Evolutionary conservation across 2,329 filamentous ascomycete species (phyloP).

Genomic region (Colletotrichum destructivum): DNA sequence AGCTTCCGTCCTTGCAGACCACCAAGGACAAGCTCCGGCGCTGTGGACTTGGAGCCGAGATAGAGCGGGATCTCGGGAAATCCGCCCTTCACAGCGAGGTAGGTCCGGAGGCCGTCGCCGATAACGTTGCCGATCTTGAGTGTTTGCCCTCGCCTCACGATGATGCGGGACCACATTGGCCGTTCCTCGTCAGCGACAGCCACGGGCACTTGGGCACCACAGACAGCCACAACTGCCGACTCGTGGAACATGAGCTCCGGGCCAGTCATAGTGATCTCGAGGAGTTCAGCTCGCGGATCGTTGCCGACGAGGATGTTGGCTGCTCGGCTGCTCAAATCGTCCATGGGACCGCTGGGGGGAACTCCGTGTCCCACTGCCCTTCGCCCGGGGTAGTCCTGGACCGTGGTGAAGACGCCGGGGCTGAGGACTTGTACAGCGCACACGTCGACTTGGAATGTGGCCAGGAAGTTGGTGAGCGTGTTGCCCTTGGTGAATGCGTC

Average conservation of each 20-base stretch:
- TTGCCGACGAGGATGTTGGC: conserved; percentile 75
- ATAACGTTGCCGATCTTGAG: conserved; percentile 60
- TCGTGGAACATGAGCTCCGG: conserved; percentile 9
- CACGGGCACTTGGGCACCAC: background rate
- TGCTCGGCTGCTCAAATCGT: conserved; percentile 69
- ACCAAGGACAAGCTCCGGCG: conserved; percentile 70
- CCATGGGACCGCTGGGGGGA: conserved; percentile 74
- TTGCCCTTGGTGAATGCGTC: conserved; percentile 6
- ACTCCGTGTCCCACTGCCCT: conserved; percentile 71
- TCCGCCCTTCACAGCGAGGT: conserved; percentile 67
- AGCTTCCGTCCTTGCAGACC: conserved; percentile 72
- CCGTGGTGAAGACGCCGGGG: conserved; percentile 47
- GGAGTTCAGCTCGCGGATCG: conserved; percentile 61
- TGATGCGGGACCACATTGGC: conserved; percentile 17
- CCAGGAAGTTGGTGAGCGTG: conserved; percentile 13
- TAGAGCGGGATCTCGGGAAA: conserved; percentile 64
- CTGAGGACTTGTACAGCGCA: conserved; percentile 2
- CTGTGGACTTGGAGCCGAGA: conserved; percentile 73
- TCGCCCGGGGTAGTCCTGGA: conserved; percentile 73
- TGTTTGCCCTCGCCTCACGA: conserved; percentile 3
- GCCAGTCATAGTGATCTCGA: conserved; percentile 58
- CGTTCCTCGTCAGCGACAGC: background rate
- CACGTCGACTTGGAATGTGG: background rate
- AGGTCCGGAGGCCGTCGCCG: conserved; percentile 68
- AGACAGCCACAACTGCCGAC: conserved; percentile 9